A percentile compares a stretch with the other conserved stretches of the same genome.
phyloP scores from a whole-genome alignment of 164 flowering plant genomes.

The Vitis riparia region DNA sequence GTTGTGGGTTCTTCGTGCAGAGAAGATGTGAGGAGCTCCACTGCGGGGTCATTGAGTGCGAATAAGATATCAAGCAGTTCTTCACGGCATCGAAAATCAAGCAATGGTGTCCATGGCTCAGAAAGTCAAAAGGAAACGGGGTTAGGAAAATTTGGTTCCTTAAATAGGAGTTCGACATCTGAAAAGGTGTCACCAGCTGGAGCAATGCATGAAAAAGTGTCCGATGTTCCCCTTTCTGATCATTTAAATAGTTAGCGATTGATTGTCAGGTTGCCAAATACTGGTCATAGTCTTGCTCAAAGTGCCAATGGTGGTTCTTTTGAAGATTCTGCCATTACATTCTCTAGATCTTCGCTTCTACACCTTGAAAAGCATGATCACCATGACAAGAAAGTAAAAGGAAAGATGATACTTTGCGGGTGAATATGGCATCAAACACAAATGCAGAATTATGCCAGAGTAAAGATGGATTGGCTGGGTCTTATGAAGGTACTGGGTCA shows the following conservation, averaged over 20 bases:
- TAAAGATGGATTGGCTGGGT: slow-evolving; percentile 50
- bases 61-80: slow-evolving; percentile 44
- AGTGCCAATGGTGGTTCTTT: slow-evolving; percentile 37
- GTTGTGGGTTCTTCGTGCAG: slow-evolving; percentile 41
- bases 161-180: slow-evolving; percentile 29
- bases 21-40: slow-evolving; percentile 77
- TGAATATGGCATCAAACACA: slow-evolving; percentile 37
- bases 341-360: slow-evolving; percentile 49
- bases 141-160: slow-evolving; percentile 38
- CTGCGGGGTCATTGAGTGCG: slow-evolving; percentile 50
- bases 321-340: slow-evolving; percentile 28
- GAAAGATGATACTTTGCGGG: slow-evolving; percentile 41
- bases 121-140: slow-evolving; percentile 56
- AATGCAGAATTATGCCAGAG: slow-evolving; percentile 61
- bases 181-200: slow-evolving; percentile 60
- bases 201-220: slow-evolving; percentile 36
- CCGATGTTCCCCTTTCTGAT: slow-evolving; percentile 48
- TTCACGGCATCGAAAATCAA: slow-evolving; percentile 60
- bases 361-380: slow-evolving; percentile 56
- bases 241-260: slow-evolving; percentile 55
- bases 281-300: slow-evolving; percentile 38
- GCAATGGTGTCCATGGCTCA: slow-evolving; percentile 53
- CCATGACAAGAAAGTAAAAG: slow-evolving; percentile 44
- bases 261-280: slow-evolving; percentile 78
- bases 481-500: slow-evolving; percentile 57